Base-by-base conservation (phyloP, 306 rosid species). In the Dalbergia oliveri region DNA sequence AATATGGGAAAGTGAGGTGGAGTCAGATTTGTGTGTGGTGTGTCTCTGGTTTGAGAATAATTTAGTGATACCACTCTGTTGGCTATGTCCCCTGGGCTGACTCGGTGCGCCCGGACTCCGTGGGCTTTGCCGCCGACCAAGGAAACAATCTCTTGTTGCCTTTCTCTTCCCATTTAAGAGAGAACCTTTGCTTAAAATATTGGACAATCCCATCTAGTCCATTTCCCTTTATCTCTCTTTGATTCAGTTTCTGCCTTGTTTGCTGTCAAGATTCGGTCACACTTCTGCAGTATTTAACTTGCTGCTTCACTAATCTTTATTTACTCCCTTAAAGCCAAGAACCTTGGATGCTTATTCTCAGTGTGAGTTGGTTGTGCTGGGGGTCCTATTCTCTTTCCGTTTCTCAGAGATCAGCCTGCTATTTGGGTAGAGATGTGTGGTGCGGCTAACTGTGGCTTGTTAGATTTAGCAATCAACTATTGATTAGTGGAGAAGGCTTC, bases 101-200 rank as follows among this genome's bases (percentile, higher is more conserved):
- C 88, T 89, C 37, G 90, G 87, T 91, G 85, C 81, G 80, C 86
- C 97, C 97, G 93, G 84, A 75, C 97, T 93, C 94, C 76, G 86
- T 88, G 99, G 98, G 94, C 97, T 84, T 90, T 93, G 98, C 99
- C 91, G 93, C 77, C 88, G 94, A 86, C 98, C 92, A 87, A 90
- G 98, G 97, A 96, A 93, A 91, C 99, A 96, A 74, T 84, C 91
- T 84, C 89, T 85, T 89, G 84, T 79, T 88, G 80, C 83, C 83
- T 84, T 84, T 90, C 94, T 90, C 94, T 93, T 90, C 79, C 88
- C 95, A 88, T 92, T 89, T 77, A 84, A 90, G 88, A 37, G 41
- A 87, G 89, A 91, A 82, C 94, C 92, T 87, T 89, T 91, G 81
- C 85, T 77, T 87, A 82, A 84, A 84, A 83, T 77, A 84, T 76